Evolutionary conservation across 2,329 filamentous ascomycete species (phyloP), one percentile per base, ranked within the genome.

Genomic region (Verticillium dahliae): DNA sequence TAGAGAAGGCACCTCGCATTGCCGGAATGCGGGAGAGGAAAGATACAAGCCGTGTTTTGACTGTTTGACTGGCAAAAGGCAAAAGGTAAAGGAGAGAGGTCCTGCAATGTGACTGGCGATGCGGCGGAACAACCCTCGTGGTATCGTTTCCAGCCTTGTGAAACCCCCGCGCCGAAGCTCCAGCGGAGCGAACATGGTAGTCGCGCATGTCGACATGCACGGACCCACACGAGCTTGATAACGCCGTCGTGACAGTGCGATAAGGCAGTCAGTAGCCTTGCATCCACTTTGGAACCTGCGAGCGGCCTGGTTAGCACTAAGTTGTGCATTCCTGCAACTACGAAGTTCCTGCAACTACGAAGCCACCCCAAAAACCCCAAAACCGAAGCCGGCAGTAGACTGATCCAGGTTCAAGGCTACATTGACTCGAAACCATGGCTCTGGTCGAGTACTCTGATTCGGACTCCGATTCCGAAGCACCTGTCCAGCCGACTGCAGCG

Each of bases 391-490:
- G 27, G 27, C 27, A 31, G 27, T 31, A 31, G 27, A 31, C 27
- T 31, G 27, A 31, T 4, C 27, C 27, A 31, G 5, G 27, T 31
- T 4, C 27, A 31, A 31, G 27, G 6, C 38, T 22, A 31, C 56
- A n/a, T 31, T 11, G 18, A 5, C 31, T 4, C 11, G 34, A 41
- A 65, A 75, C 57, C 45, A 95, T 95, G 90, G 88, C 84, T 14
- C 80, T 96, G 35, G 91, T 95, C 67, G 87, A 89, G 64, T 96
- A 96, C 69, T 93, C 91, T 4, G 91, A 93, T 72, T 95, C 89
- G 13, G 89, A 90, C 60, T 80, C 81, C 15, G 88, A 90, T 60
- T 63, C 75, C 41, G 73, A 74, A 61, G 62, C 69, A 18, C 67
- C 69, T 6, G 37, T 61, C 57, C 69, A 71, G 62, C 69, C 70